Percentiles rank a stretch among this genome's conserved stretches.
These are phyloP conservation scores for Stagonosporopsis chrysanthemi DNA, from an alignment of 2,329 filamentous ascomycete genomes.

Conservation along the genomic window DNA sequence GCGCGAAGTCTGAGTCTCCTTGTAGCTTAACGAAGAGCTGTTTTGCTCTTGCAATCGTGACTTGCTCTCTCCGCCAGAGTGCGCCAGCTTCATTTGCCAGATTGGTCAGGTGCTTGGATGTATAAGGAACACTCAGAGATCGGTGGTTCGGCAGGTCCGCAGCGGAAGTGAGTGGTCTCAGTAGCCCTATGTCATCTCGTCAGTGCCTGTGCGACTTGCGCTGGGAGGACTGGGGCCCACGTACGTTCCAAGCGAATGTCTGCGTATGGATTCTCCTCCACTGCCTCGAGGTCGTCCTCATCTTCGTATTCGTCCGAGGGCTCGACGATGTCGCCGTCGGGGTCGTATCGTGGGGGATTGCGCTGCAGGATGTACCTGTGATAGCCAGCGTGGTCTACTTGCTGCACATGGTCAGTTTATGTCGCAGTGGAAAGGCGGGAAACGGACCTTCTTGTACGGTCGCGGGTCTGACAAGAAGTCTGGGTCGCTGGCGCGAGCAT, in stretches of 20 bases:
- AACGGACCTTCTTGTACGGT: constrained; percentile 73
- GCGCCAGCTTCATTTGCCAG: constrained; percentile 73
- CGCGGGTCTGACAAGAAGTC: constrained; percentile 66
- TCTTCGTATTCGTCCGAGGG: constrained; percentile 75
- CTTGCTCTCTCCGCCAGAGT: constrained; percentile 78
- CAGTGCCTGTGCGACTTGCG: background rate
- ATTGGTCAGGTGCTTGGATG: constrained; percentile 74
- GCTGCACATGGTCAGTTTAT: constrained; percentile 55
- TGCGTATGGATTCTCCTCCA: constrained; percentile 76
- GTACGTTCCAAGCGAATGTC: constrained; percentile 74
- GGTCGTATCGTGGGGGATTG: constrained; percentile 76
- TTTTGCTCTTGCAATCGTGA: constrained; percentile 76
- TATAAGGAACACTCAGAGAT: constrained; percentile 76
- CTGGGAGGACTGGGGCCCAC: constrained; percentile 32
- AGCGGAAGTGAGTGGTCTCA: constrained; percentile 77
- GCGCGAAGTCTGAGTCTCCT: constrained; percentile 75
- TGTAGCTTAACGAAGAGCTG: constrained; percentile 75
- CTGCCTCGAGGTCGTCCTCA: constrained; percentile 66
- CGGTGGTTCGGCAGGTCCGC: constrained; percentile 78
- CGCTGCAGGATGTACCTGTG: constrained; percentile 75
- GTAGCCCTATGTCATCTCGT: constrained; percentile 62
- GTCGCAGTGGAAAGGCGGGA: constrained; percentile 5
- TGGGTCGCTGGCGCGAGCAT: constrained; percentile 73
- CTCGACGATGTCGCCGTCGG: constrained; percentile 79
- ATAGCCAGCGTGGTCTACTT: constrained; percentile 76